A percentile compares a stretch with the other conserved stretches of the same genome.
phyloP scores from a whole-genome alignment of 306 rosid species.

The Gynostemma pentaphyllum region DNA sequence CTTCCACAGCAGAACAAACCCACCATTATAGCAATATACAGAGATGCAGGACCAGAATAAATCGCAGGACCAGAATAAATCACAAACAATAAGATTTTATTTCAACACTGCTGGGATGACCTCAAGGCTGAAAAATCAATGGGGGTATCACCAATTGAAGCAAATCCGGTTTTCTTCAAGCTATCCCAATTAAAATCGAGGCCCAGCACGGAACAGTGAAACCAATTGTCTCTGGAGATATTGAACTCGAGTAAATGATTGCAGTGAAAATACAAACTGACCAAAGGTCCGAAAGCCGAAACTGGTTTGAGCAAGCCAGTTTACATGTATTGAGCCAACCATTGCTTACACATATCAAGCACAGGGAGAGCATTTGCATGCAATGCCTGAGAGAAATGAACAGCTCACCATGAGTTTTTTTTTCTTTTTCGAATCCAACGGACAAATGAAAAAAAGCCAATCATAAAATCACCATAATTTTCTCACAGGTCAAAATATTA shows the following conservation, averaged over 20 bases:
- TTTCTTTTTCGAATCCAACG: background rate
- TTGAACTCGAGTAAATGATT: background rate
- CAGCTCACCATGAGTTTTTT: background rate
- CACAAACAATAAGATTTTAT: background rate
- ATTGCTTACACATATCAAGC: constrained; percentile 98
- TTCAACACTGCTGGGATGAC: background rate
- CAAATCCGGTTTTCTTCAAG: background rate
- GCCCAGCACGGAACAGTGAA: background rate
- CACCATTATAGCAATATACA: too few relatives aligned
- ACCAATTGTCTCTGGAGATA: background rate
- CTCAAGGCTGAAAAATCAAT: background rate
- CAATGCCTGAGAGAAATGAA: constrained; percentile 54
- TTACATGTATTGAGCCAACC: constrained; percentile 97
- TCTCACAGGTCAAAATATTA: background rate
- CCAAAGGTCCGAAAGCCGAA: constrained; percentile 8
- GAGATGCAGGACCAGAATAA: background rate
- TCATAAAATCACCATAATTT: background rate
- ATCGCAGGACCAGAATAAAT: too few relatives aligned
- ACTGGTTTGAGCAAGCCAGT: constrained; percentile 9
- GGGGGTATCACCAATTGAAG: background rate
- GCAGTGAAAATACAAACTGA: constrained; percentile 6
- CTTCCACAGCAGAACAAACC: background rate
- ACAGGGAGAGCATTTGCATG: constrained; percentile 97
- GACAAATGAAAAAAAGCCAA: too few relatives aligned
- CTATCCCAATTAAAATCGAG: background rate